These are phyloP conservation scores for Ceriops decandra DNA, from an alignment of 345 rosid genomes.

Conservation along the genomic window DNA sequence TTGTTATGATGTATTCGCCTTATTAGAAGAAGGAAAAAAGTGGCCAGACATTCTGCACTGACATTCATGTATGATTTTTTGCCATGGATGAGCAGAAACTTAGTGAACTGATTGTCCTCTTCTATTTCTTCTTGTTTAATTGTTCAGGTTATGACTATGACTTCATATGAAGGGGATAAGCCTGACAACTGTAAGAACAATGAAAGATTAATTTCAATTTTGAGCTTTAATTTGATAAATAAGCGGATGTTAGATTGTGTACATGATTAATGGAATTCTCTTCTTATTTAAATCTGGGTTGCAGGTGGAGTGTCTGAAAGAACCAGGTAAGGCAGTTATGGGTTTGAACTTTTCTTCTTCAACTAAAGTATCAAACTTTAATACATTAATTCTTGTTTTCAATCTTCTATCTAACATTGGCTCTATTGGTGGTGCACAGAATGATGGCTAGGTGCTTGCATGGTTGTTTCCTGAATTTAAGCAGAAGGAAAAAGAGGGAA, in stretches of 20 bases:
- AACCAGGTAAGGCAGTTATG: slow-evolving; percentile 35
- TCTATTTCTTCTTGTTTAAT: slow-evolving; percentile 14
- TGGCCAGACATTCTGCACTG: background rate
- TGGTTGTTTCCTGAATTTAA: slow-evolving; percentile 34
- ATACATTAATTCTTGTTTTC: background rate
- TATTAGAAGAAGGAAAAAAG: background rate
- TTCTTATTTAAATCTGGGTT: slow-evolving; percentile 22
- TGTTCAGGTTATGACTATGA: slow-evolving; percentile 28
- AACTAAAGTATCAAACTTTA: background rate
- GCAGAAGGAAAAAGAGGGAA: slow-evolving; percentile 42
- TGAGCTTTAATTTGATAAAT: background rate
- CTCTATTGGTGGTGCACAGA: slow-evolving; percentile 39
- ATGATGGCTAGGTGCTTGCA: slow-evolving; percentile 45
- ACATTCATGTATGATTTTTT: background rate
- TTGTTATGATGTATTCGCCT: background rate
- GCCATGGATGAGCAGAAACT: background rate
- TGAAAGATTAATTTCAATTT: slow-evolving; percentile 5
- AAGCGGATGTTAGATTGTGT: background rate
- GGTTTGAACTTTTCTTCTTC: slow-evolving; percentile 5
- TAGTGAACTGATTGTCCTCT: background rate
- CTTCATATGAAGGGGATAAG: slow-evolving; percentile 25
- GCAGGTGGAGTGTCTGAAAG: slow-evolving; percentile 68
- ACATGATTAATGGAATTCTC: background rate
- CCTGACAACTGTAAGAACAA: slow-evolving; percentile 36
- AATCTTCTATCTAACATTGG: slow-evolving; percentile 9